Percentiles rank a stretch among this genome's conserved stretches.
These are phyloP conservation scores for Malania oleifera DNA, from an alignment of 164 flowering plant genomes.

Conservation along the genomic window DNA sequence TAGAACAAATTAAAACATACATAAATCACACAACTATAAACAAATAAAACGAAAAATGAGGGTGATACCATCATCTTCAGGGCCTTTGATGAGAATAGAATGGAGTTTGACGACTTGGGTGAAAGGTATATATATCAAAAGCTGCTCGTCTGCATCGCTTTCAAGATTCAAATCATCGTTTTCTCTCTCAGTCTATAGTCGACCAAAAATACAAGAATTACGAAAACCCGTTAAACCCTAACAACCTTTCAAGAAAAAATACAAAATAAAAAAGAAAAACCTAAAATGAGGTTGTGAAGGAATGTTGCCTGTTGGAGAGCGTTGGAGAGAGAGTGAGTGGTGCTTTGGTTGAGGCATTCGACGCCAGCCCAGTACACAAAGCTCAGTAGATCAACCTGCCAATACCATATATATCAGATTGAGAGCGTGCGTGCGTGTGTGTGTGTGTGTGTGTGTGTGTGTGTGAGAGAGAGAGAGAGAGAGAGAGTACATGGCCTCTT, in stretches of 20 bases:
- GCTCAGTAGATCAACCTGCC: conserved; percentile 87
- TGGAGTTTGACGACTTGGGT: conserved; percentile 83
- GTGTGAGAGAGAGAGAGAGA: not conserved
- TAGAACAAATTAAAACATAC: not conserved
- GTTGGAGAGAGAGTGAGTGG: conserved; percentile 49
- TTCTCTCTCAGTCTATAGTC: conserved; percentile 54
- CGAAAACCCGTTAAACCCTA: not conserved
- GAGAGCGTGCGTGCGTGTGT: no score
- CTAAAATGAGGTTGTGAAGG: not conserved
- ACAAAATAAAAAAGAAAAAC: not conserved
- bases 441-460: no score
- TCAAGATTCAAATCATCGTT: conserved; percentile 78
- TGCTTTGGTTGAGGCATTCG: conserved; percentile 86
- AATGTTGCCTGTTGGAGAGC: conserved; percentile 78
- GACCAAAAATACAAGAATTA: conserved; percentile 33
- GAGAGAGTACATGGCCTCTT: conserved; percentile 33
- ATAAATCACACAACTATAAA: not conserved
- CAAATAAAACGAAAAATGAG: not conserved
- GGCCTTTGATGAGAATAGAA: conserved; percentile 61
- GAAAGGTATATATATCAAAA: conserved; percentile 82
- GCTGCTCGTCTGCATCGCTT: conserved; percentile 98
- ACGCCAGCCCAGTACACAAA: conserved; percentile 85
- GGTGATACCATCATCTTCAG: conserved; percentile 79
- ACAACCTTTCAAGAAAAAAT: not conserved
- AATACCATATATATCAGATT: no score